Evolutionary conservation across 306 rosid species (phyloP).

Genomic region (Amphicarpaea edgeworthii): DNA sequence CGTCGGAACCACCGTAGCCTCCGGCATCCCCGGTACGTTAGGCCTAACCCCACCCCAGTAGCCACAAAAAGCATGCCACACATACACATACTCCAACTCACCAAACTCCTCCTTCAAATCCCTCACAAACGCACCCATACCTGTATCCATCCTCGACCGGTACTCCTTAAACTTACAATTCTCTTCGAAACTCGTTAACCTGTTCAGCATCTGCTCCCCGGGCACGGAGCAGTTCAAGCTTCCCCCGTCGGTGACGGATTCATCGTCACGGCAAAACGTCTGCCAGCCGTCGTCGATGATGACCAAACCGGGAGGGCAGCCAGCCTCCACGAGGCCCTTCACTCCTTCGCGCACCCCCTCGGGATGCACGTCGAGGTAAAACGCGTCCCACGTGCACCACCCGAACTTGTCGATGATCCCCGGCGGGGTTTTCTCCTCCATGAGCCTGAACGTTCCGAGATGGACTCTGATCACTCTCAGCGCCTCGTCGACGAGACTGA

Average conservation of each 20-base stretch:
- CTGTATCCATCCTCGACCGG: constrained; percentile 23
- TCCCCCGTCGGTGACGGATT: constrained; percentile 39
- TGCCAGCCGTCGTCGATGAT: constrained; percentile 87
- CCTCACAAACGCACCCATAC: constrained; percentile 67
- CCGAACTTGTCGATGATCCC: constrained; percentile 62
- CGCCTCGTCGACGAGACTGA: no score
- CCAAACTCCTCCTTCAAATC: constrained; percentile 70
- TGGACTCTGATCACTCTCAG: no score
- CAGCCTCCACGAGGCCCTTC: constrained; percentile 60
- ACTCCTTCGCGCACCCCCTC: constrained; percentile 61
- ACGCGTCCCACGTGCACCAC: constrained; percentile 91
- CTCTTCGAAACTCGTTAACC: constrained; percentile 62
- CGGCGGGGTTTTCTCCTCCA: no score
- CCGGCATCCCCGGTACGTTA: constrained; percentile 51
- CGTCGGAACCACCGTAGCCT: constrained; percentile 51
- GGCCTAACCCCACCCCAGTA: constrained; percentile 84
- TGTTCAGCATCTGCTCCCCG: constrained; percentile 68
- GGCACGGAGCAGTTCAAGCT: constrained; percentile 52
- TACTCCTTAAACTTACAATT: constrained; percentile 65
- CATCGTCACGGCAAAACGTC: constrained; percentile 57
- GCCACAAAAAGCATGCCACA: constrained; percentile 83
- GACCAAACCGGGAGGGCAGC: constrained; percentile 67
- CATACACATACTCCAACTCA: constrained; percentile 64
- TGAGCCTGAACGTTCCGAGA: no score
- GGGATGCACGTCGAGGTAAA: constrained; percentile 73